Conservation (phyloP, 2,329 filamentous ascomycete species). For the Pseudomassariella vexata region DNA sequence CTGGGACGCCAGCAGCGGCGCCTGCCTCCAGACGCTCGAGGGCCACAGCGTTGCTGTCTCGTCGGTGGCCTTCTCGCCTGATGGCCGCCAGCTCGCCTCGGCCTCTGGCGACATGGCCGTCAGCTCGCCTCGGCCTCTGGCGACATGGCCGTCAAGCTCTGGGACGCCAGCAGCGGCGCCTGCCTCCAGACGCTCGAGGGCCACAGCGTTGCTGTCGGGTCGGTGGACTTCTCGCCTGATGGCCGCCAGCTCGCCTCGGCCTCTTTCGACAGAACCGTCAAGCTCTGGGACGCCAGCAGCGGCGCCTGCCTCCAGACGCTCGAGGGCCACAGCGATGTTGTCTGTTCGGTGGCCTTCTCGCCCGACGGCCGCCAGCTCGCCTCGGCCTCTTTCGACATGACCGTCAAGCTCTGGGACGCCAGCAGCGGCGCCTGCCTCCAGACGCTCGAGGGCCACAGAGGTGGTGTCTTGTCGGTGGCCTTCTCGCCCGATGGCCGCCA, state of each 20-base stretch:
- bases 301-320: constrained; percentile 3
- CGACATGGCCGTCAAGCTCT: constrained; percentile 8
- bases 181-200: constrained; percentile 4
- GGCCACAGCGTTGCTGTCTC: neutral
- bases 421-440: neutral
- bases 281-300: constrained; percentile 5
- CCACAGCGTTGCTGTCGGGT: neutral
- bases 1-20: no score
- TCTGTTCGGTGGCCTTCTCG: constrained; percentile 6
- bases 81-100: constrained; percentile 5
- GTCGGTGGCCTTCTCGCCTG: constrained; percentile 7
- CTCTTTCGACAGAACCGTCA: neutral
- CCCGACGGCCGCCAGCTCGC: constrained; percentile 4
- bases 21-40: constrained; percentile 2
- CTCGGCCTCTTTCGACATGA: constrained; percentile 1
- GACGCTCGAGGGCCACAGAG: constrained; percentile 1
- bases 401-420: constrained; percentile 5
- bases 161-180: constrained; percentile 7
- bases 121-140: constrained; percentile 6
- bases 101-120: neutral
- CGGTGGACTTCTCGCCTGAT: constrained; percentile 8
- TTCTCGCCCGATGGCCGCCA: constrained; percentile 5
- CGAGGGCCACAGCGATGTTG: neutral
- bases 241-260: constrained; percentile 4
- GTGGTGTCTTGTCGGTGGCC: neutral